Percentiles rank a stretch among this genome's conserved stretches.
Evolutionary conservation across 257 asterid genomes (phyloP).

Genomic region (Asclepias syriaca): DNA sequence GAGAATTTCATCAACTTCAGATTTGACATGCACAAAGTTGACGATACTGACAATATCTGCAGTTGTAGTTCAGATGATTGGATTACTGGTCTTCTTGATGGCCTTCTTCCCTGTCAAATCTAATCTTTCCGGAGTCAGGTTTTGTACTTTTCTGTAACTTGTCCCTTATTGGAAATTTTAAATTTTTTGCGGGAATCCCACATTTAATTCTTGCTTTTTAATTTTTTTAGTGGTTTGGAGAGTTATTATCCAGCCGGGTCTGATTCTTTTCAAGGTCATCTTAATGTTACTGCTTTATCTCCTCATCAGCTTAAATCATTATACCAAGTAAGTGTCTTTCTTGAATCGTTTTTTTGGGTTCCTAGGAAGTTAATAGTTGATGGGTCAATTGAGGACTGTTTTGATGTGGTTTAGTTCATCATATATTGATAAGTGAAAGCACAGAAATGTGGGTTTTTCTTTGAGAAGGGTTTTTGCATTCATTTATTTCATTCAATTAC

Average conservation of each 20-base stretch:
- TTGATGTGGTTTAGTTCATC: not conserved
- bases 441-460: not conserved
- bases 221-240: constrained; percentile 57
- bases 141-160: not conserved
- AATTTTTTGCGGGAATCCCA: not conserved
- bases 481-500: not conserved
- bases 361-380: not conserved
- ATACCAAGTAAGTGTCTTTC: constrained; percentile 42
- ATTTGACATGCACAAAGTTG: constrained; percentile 53
- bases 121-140: constrained; percentile 76
- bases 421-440: not conserved
- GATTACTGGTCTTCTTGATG: constrained; percentile 57
- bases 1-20: constrained; percentile 13
- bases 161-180: not conserved
- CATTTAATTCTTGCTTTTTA: not conserved
- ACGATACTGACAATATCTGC: constrained; percentile 46
- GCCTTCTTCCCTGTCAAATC: constrained; percentile 88
- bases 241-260: constrained; percentile 58
- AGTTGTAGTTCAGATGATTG: constrained; percentile 55
- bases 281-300: constrained; percentile 38
- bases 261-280: constrained; percentile 33
- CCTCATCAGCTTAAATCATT: constrained; percentile 55
- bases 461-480: not conserved
- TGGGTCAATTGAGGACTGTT: not conserved
- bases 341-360: not conserved